Evolutionary conservation across 495 filamentous ascomycete genomes (phyloP), one percentile per base, ranked within the genome.

Genomic region (Durotheca rogersii): DNA sequence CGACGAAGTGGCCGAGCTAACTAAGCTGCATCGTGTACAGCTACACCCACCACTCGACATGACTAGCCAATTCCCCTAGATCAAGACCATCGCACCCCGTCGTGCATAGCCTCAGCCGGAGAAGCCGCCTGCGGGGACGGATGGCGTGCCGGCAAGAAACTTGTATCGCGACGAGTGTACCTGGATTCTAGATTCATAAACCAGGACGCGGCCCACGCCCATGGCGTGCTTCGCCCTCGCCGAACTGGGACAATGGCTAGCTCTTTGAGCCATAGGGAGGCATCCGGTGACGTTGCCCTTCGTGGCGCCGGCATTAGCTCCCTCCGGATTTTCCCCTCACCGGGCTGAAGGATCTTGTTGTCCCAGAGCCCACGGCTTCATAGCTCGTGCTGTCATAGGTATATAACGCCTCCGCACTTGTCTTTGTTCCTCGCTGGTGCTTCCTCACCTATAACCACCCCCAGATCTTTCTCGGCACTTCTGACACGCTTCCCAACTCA

Each of bases 231-330:
- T 56, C 38, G 51, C 51, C 25, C 45, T 56, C 56, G 37, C 56
- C 51, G 51, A 53, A 47, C 49, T 45, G 15, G 45, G 40, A 41
- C 34, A 35, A 35, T 58, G 50, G 48, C 55, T 49, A 53, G 48
- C 55, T 49, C 54, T 58, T 47, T 47, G 48, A 48, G 48, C 48
- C 49, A 53, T 58, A 39, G 55, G 35, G 33, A 49, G 44, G 36
- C 11, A 41, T 30, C 39, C 14, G 23, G 56, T 61, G 57, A 61
- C 50, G 57, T 54, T 35, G 21, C 19, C 17, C 32, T n/a, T 38
- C 12, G 30, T 41, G 39, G 48, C 41, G 44, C 48, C 29, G 36
- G 51, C 7, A 9, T 1, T 23, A 51, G 32, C 36, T 56, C 36
- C 41, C 44, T 48, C 50, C 20, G n/a, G 33, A 31, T 47, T 46